Base-by-base conservation (phyloP, 805 yeast genomes). In the Yamadazyma tumulicola region DNA sequence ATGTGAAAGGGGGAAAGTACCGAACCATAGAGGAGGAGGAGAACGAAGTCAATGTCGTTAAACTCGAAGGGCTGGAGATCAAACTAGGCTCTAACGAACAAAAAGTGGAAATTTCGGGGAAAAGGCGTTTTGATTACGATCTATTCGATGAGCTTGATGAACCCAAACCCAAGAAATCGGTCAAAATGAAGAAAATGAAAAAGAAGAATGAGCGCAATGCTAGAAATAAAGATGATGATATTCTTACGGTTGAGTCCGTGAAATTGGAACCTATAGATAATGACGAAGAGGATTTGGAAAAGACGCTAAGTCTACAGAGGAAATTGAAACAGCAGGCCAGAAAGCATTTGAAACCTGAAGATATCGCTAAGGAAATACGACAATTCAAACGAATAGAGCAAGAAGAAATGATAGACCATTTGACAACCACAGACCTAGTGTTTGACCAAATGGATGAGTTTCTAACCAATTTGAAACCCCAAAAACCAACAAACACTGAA, bases 391-490 rank as follows among this genome's bases (percentile, higher is more conserved):
- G 49, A 27, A 39, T 33, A 34, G 52, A 46, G 36, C 45, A 6
- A 50, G 47, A 46, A 27, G 42, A 45, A 17, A 39, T 38, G 6
- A 14, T 38, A 25, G 52, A 49, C 15, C 41, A 34, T 12, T 22
- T 25, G 3, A 15, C 37, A 1, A 43, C 39, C 41, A 35, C 23
- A 5, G 41, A 33, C 5, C 23, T 67, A 16, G 56, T 64, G 1
- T 52, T 70, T 16, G 72, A 73, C 44, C 72, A 63, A 16, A 72
- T 72, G 1, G 52, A 54, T 19, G 74, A 67, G 20, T 68, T 70
- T 39, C 46, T 68, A 29, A 54, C 46, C 16, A 45, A 49, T 4
- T 42, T 61, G 14, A 33, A 31, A 9, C 20, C 20, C 21, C 31
- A 21, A 15, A 6, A 13, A 26, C 9, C 8, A 12, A 6, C 29